Percentiles rank a stretch among this genome's conserved stretches.
Evolutionary conservation across 75 land plant genomes (phyloP).

Genomic region (Selaginella moellendorffii): DNA sequence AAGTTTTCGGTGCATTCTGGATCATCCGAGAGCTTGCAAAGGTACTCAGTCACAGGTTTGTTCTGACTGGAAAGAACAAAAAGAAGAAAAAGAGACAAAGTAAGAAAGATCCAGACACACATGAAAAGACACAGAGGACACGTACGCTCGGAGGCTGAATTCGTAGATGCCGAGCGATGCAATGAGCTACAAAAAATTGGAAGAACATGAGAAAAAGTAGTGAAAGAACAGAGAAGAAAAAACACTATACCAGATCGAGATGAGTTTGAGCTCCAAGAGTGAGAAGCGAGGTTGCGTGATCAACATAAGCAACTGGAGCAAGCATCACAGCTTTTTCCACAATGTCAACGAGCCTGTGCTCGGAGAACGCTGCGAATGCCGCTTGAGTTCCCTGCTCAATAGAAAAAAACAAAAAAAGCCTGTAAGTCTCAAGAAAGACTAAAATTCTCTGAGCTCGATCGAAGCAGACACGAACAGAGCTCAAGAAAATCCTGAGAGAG

Average conservation of each 20-base stretch:
- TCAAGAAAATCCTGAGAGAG: background rate
- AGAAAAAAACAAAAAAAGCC: background rate
- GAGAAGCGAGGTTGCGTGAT: background rate
- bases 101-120: background rate
- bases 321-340: slow-evolving; percentile 3
- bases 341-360: background rate
- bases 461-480: background rate
- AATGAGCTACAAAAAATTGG: background rate
- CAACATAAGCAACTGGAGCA: slow-evolving; percentile 6
- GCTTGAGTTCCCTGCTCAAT: background rate
- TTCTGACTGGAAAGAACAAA: background rate
- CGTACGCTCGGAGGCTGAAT: slow-evolving; percentile 2
- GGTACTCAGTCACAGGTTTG: background rate
- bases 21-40: background rate
- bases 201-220: too few species aligned
- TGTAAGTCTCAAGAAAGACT: background rate
- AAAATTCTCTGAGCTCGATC: too few species aligned
- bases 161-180: background rate
- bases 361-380: slow-evolving; percentile 3
- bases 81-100: background rate
- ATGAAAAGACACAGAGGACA: background rate
- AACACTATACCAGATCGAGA: background rate
- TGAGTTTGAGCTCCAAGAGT: background rate
- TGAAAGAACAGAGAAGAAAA: background rate
- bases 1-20: background rate